Evolutionary conservation across 2,329 filamentous ascomycete species (phyloP), one percentile per base, ranked within the genome.

Genomic region (Ampelomyces quisqualis): DNA sequence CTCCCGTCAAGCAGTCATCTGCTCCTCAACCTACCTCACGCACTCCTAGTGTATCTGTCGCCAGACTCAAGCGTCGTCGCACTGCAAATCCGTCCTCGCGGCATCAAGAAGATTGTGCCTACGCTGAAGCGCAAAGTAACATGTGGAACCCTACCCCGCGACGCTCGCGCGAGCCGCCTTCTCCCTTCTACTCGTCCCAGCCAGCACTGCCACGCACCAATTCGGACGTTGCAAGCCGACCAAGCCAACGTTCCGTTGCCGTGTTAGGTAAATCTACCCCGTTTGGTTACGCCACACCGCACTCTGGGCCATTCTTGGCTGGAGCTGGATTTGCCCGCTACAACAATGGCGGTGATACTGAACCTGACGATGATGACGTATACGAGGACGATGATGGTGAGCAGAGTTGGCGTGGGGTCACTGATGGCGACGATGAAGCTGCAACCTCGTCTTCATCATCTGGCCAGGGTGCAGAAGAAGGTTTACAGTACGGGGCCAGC

Each of bases 281-380:
- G 2, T 82, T 82, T 50, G 82, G 81, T n/a, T 90, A 90, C 57
- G 84, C 85, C 2, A 90, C 86, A 0, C 86, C 86, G 0, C 76
- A 84, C 59, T 89, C 85, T 57, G 64, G 65, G 1, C 58, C 58
- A 1, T 57, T 68, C 24, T 35, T 65, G n/a, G 64, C 62, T 11
- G 62, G 60, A 2, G 42, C 46, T 14, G 54, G 31, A 1, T 63
- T 56, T 35, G 45, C 43, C 14, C 55, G 49, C 8, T 60, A 53
- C 34, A 55, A 53, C 14, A 50, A 60, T 19, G 57, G 47, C 19
- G 64, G 63, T 4, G 64, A 69, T 27, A 69, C 64, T 0, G 64
- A 67, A 34, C 50, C 57, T 13, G 64, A 66, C 15, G 58, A 64
- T 6, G 64, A 64, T 32, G 53, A 68, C 34, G 60, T 63, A 10